Conservation (phyloP, 2,329 filamentous ascomycete genomes). For the Colletotrichum cuscutae region DNA sequence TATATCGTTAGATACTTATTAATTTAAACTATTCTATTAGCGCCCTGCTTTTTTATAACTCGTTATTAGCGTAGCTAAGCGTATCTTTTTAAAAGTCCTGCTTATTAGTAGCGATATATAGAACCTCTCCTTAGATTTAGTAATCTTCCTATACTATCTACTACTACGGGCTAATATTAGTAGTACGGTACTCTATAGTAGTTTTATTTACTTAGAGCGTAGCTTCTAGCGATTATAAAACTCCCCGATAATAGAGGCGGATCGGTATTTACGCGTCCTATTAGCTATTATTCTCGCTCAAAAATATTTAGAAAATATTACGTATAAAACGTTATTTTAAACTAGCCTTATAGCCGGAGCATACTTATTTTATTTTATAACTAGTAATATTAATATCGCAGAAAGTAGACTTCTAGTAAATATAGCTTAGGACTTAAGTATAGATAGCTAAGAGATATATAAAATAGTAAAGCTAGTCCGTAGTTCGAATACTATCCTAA, state of each 20-base stretch:
- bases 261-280: neutral
- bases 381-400: neutral
- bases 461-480: neutral
- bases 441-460: neutral
- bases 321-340: neutral
- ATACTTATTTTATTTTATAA: neutral
- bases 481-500: neutral
- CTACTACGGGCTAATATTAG: conserved; percentile 1
- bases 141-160: neutral
- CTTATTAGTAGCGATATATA: neutral
- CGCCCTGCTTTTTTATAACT: neutral
- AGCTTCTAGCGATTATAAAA: no score
- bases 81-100: neutral
- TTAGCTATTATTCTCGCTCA: neutral
- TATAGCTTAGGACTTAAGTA: neutral
- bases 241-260: neutral
- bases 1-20: neutral
- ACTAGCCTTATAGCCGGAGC: neutral
- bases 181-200: neutral
- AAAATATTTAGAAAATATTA: conserved; percentile 3
- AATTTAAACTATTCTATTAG: neutral
- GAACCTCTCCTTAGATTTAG: neutral
- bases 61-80: neutral
- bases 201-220: conserved; percentile 2
- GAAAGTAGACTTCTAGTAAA: neutral